Evolutionary conservation across 1,284 basidiomycete species (phyloP), one percentile per base, ranked within the genome.

Genomic region (Ganoderma resinaceum): DNA sequence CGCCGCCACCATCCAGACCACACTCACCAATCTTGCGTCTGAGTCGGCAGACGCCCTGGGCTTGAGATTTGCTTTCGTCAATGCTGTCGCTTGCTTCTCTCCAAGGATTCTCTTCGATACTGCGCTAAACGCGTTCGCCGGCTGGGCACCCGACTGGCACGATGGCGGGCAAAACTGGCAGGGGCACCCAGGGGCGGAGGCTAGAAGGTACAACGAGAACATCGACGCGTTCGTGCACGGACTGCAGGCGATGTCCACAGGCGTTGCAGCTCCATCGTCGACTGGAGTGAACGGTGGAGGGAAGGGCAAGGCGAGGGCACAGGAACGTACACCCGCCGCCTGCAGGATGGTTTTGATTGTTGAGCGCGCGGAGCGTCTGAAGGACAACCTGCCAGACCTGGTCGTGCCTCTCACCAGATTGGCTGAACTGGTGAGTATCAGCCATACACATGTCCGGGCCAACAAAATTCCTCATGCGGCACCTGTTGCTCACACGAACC

Each of bases 321-420:
- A 61, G 23, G 69, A 66, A 3, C 62, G 58, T 16, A 65, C 67
- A 59, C 75, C 76, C 42, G 74, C 76, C n/a, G 72, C 76, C 26
- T 73, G 77, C 63, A 79, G 82, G 71, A 81, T 94, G 70, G 86
- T 92, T 5, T 79, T 95, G 23, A 78, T 91, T 7, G 77, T 95
- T 52, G 91, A 94, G 68, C 84, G 86, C 49, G 91, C 89, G 0
- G 93, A 95, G 78, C 82, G 89, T 57, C 78, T 96, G 69, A 87
- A 84, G 67, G 86, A 88, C 23, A 83, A 81, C 9, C 78, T 93
- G 58, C 88, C 92, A 0, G 88, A 90, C 23, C 76, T 93, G 0
- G 76, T 95, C 26, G 87, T 93, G 1, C 92, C 93, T 29, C 77
- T 95, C 14, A 86, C 92, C 18, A 86, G 93, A 55, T 81, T 96